Percentiles rank a stretch among this genome's conserved stretches.
Conservation (phyloP, 805 yeast species). For the Starmerella stigmatis region DNA sequence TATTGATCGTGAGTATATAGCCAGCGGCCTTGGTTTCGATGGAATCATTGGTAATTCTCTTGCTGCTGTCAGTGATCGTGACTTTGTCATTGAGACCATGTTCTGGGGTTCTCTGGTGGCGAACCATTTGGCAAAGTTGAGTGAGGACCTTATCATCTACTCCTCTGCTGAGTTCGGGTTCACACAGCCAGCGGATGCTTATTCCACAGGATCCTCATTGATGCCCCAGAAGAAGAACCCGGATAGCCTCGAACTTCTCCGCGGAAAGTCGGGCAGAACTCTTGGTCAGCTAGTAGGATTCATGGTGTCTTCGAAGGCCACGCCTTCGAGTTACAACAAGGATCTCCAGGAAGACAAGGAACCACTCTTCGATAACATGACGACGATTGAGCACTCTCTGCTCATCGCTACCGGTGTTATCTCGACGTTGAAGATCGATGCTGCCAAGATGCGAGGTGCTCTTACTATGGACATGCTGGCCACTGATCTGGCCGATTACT, state of each 20-base stretch:
- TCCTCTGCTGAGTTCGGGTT: conserved; percentile 98
- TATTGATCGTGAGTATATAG: conserved; percentile 87
- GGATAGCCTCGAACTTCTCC: conserved; percentile 83
- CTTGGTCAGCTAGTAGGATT: conserved; percentile 93
- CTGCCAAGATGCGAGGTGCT: conserved; percentile 70
- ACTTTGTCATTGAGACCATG: conserved; percentile 88
- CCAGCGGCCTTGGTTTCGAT: conserved; percentile 64
- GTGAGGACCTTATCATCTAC: conserved; percentile 90
- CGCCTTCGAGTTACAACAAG: conserved; percentile 95
- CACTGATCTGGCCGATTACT: conserved; percentile 93
- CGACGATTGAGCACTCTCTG: conserved; percentile 87
- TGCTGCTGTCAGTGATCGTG: conserved; percentile 96
- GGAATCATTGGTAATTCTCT: conserved; percentile 90
- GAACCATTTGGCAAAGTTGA: conserved; percentile 89
- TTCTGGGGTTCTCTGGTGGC: conserved; percentile 92
- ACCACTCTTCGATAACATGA: conserved; percentile 85
- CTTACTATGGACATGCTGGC: conserved; percentile 99
- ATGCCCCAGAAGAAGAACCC: conserved; percentile 99
- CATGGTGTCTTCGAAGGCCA: conserved; percentile 91
- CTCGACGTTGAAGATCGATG: conserved; percentile 68
- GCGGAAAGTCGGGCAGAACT: conserved; percentile 96
- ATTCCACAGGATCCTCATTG: conserved; percentile 94
- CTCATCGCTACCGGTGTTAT: conserved; percentile 93
- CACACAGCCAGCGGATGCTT: conserved; percentile 87
- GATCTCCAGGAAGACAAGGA: conserved; percentile 99